A percentile compares a stretch with the other conserved stretches of the same genome.
phyloP scores from a whole-genome alignment of 2,329 filamentous ascomycete species.

The Shiraia bambusicola region DNA sequence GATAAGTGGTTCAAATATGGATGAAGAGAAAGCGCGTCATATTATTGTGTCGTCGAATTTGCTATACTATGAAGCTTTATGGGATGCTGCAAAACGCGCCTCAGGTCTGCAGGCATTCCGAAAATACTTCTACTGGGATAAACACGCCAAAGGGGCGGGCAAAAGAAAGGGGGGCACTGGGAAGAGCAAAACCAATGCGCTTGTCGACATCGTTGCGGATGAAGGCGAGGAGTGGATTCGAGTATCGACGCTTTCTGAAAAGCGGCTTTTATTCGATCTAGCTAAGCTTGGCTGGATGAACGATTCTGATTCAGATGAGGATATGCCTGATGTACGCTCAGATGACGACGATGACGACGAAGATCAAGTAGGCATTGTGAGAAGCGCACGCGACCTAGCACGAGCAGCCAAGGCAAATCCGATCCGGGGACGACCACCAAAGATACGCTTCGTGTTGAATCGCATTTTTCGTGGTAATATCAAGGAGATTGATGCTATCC shows the following conservation, averaged over 20 bases:
- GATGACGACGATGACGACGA: constrained; percentile 55
- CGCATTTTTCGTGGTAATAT: constrained; percentile 55
- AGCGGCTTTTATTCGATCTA: constrained; percentile 65
- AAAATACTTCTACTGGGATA: constrained; percentile 41
- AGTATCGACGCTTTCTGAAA: constrained; percentile 65
- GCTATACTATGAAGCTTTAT: constrained; percentile 64
- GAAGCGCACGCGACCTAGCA: constrained; percentile 59
- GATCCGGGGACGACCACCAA: constrained; percentile 61
- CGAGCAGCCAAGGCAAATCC: constrained; percentile 59
- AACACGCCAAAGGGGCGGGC: constrained; percentile 22
- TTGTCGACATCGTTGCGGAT: constrained; percentile 65
- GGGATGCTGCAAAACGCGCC: constrained; percentile 62
- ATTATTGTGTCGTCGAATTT: constrained; percentile 66
- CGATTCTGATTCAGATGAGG: constrained; percentile 49
- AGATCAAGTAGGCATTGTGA: constrained; percentile 59
- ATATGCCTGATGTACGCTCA: constrained; percentile 30
- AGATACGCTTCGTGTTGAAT: constrained; percentile 62
- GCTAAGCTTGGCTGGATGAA: constrained; percentile 66
- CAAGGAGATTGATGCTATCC: constrained; percentile 58
- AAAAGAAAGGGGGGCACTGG: constrained; percentile 41
- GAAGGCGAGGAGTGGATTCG: constrained; percentile 68
- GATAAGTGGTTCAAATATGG: constrained; percentile 22
- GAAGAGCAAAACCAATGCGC: constrained; percentile 53
- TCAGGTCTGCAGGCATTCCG: constrained; percentile 58
- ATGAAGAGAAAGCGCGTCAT: constrained; percentile 48